Percentiles rank a stretch among this genome's conserved stretches.
These are phyloP conservation scores for Murraya koenigii DNA, from an alignment of 345 rosid species.

Conservation along the genomic window DNA sequence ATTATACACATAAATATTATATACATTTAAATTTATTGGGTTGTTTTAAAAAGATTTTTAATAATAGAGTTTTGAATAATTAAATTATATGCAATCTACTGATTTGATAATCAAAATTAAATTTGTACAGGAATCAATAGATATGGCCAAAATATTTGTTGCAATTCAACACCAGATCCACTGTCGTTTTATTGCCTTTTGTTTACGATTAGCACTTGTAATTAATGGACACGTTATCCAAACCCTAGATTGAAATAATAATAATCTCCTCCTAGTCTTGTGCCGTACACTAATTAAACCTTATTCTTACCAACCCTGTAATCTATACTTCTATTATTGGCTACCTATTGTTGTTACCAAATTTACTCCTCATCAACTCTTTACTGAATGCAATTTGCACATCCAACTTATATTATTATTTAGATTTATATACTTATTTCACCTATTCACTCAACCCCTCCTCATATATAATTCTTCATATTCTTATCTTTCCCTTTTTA, in stretches of 20 bases:
- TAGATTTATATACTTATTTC: conserved; percentile 30
- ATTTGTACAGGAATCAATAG: too few species aligned
- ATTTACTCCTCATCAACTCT: background rate
- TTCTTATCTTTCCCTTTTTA: conserved; percentile 1
- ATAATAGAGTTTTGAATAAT: too few species aligned
- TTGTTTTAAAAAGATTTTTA: too few species aligned
- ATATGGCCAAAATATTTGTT: too few species aligned
- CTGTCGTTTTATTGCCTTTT: too few species aligned
- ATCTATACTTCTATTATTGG: background rate
- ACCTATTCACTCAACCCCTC: conserved; percentile 33
- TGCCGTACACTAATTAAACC: conserved; percentile 10
- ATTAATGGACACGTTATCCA: background rate
- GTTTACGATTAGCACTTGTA: too few species aligned
- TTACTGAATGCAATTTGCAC: background rate
- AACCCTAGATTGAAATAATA: background rate
- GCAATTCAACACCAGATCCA: too few species aligned
- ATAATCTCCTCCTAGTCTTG: background rate
- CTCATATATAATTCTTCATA: background rate
- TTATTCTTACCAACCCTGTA: conserved; percentile 24
- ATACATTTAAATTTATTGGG: too few species aligned
- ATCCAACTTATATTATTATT: background rate
- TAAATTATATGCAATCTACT: too few species aligned
- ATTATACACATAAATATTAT: too few species aligned
- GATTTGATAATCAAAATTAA: too few species aligned
- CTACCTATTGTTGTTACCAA: conserved; percentile 4